Evolutionary conservation across 805 yeast genomes (phyloP).

Genomic region (Candida multigemmis): DNA sequence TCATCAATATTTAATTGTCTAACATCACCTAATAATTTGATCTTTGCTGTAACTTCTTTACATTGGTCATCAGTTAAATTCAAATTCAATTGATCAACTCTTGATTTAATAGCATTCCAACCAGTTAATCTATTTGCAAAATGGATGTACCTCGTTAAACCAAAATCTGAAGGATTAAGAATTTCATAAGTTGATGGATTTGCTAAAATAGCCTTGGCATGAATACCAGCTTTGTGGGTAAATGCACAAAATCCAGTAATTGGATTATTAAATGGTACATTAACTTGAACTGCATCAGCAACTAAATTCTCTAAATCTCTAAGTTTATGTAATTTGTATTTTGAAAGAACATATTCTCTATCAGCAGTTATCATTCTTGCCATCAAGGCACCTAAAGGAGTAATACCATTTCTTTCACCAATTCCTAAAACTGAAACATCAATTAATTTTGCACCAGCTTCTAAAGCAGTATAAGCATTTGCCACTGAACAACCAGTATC

Average conservation of each 20-base stretch:
- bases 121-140: conserved; percentile 97
- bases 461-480: conserved; percentile 95
- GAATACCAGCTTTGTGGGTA: conserved; percentile 99
- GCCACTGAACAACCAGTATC: conserved; percentile 99
- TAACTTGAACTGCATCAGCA: conserved; percentile 95
- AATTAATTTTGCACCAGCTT: conserved; percentile 92
- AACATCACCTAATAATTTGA: conserved; percentile 90
- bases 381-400: conserved; percentile 96
- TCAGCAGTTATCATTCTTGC: conserved; percentile 99
- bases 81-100: conserved; percentile 95
- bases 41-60: conserved; percentile 90
- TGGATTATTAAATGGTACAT: conserved; percentile 96
- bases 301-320: conserved; percentile 93
- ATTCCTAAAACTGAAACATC: conserved; percentile 96
- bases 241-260: conserved; percentile 99
- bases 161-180: conserved; percentile 89
- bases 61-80: conserved; percentile 84
- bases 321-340: conserved; percentile 90
- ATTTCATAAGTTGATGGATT: conserved; percentile 99
- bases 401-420: conserved; percentile 98
- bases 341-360: conserved; percentile 88
- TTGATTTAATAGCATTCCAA: conserved; percentile 97
- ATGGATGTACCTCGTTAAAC: conserved; percentile 92
- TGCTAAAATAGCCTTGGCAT: conserved; percentile 96
- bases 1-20: conserved; percentile 93